Conservation (phyloP, 2,329 filamentous ascomycete species). For the Fusarium longipes region DNA sequence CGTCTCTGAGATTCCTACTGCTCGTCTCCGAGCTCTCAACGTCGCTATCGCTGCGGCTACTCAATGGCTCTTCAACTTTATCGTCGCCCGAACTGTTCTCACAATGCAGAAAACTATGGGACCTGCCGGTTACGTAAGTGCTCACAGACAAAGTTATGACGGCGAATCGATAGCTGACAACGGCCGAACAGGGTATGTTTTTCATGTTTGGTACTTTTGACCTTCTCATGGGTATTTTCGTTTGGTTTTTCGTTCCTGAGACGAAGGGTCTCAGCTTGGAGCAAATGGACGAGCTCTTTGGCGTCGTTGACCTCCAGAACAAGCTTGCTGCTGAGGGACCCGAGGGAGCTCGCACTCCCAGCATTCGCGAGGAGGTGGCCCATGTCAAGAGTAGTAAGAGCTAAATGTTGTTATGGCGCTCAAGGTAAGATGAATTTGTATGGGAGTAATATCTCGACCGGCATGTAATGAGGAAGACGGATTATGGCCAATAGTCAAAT, state of each 20-base stretch:
- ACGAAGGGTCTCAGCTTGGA: conserved; percentile 74
- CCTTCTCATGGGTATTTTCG: conserved; percentile 72
- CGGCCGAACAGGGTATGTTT: conserved; percentile 64
- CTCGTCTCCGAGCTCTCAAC: conserved; percentile 72
- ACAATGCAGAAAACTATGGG: conserved; percentile 71
- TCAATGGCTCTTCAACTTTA: conserved; percentile 81
- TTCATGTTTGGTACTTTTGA: conserved; percentile 76
- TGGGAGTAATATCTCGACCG: not conserved
- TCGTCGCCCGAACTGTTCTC: conserved; percentile 71
- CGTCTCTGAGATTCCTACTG: conserved; percentile 74
- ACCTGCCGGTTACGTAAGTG: conserved; percentile 54
- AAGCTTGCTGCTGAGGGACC: conserved; percentile 50
- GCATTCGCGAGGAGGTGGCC: conserved; percentile 44
- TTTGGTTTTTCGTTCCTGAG: conserved; percentile 76
- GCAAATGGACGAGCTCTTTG: conserved; percentile 75
- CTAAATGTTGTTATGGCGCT: not conserved
- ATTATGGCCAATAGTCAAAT: not conserved
- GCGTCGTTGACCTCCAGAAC: conserved; percentile 60
- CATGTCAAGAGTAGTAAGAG: conserved; percentile 30
- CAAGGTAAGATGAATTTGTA: not conserved
- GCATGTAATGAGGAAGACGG: not conserved
- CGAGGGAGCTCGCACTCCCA: conserved; percentile 43
- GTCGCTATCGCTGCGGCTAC: conserved; percentile 75
- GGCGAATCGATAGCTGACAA: conserved; percentile 13
- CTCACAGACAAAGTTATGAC: not conserved